Evolutionary conservation across 495 filamentous ascomycete species (phyloP).

Genomic region (Aspergillus coremiiformis): DNA sequence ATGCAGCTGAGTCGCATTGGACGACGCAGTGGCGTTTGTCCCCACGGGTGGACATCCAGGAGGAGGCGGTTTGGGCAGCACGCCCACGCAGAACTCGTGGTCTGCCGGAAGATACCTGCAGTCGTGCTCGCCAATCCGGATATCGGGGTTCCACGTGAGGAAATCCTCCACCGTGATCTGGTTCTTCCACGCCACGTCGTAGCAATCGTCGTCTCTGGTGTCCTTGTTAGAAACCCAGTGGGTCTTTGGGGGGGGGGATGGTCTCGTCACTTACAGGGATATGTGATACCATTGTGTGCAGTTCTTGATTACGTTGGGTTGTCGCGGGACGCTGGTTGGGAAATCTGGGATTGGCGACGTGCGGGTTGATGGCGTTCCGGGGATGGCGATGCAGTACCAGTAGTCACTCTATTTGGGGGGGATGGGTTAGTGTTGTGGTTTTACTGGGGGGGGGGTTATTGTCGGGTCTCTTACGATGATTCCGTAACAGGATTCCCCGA

Average conservation of each 20-base stretch:
- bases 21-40: not conserved
- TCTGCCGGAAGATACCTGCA: not conserved
- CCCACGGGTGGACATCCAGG: not conserved
- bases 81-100: not conserved
- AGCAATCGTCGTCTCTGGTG: not conserved
- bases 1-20: not conserved
- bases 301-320: conserved; percentile 1
- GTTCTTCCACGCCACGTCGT: not conserved
- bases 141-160: not conserved
- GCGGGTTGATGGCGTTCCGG: conserved; percentile 4
- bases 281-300: conserved; percentile 1
- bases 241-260: not conserved
- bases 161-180: not conserved
- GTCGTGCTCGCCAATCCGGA: not conserved
- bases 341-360: not conserved
- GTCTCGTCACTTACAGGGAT: not conserved
- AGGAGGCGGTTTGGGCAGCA: not conserved
- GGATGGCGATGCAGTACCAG: conserved; percentile 8
- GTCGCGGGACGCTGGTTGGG: not conserved
- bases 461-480: conserved; percentile 9
- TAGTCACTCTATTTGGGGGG: not conserved
- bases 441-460: too few relatives aligned
- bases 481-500: conserved; percentile 8
- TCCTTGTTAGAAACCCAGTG: not conserved
- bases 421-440: too few relatives aligned